Base-by-base conservation (phyloP, 2,329 filamentous ascomycete genomes). In the Cryphonectria carpinicola region DNA sequence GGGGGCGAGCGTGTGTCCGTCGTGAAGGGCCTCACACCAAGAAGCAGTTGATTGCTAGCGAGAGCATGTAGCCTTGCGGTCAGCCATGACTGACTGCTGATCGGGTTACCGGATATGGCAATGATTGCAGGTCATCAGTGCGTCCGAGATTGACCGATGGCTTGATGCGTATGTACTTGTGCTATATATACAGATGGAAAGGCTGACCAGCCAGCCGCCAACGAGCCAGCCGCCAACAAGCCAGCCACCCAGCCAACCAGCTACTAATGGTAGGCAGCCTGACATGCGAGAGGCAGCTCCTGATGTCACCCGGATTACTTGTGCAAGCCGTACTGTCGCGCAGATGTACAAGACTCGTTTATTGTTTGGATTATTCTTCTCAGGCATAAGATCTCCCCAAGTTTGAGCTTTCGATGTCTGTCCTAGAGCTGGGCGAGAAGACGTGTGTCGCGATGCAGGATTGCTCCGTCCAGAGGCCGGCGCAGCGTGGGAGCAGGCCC, bases 71-170 rank as follows among this genome's bases (percentile, higher is more conserved):
- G 54, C 28, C 58, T 61, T 39, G 22, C 58, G 17, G 49, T 19
- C 56, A 65, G 65, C 65, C 37, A 56, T 11, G 43, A 49, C 64
- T 62, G 43, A 49, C 64, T 65, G 61, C 63, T 39, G 66, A 67
- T n/a, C 70, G 70, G 70, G 22, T 70, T 72, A 56, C 70, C 70
- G 25, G 46, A 72, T 70, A 28, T 49, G 70, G 70, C 39, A 68
- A 52, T 28, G 39, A n/a, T 13, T 25, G 17, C 46, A 46, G 19
- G 58, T 17, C 28, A 58, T 32, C 13, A 8, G 14, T 32, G 54
- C 25, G 54, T 19, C 25, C 28, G 54, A 58, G 54, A 14, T 32
- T 19, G 25, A 56, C 54, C 25, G 25, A 32, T 56, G n/a, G 52
- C 25, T 13, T 56, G n/a, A 14, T 28, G 52, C 11, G 52, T 56